phyloP scores from a whole-genome alignment of 805 yeast genomes.

The Cyberlindnera nakhonratchasimensis region DNA sequence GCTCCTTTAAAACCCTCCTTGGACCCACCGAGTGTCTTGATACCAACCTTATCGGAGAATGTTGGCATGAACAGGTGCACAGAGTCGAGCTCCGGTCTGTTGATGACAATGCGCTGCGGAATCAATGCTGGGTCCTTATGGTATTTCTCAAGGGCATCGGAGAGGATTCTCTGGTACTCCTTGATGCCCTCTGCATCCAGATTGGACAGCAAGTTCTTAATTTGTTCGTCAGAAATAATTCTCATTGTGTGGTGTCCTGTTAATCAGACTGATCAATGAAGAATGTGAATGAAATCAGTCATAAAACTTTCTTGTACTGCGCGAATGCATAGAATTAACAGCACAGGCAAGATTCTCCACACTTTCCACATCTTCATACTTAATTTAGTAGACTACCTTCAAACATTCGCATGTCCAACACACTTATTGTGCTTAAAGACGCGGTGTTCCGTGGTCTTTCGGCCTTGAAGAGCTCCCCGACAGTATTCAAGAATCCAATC shows the following conservation, averaged over 20 bases:
- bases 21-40: conserved; percentile 59
- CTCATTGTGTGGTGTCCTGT: conserved; percentile 30
- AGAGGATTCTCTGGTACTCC: conserved; percentile 36
- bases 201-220: conserved; percentile 27
- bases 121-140: conserved; percentile 41
- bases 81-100: conserved; percentile 34
- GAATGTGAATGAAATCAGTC: too few relatives aligned
- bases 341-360: too few relatives aligned
- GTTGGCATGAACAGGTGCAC: conserved; percentile 66
- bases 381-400: background rate
- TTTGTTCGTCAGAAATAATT: conserved; percentile 32
- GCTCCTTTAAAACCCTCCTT: conserved; percentile 57
- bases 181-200: conserved; percentile 30
- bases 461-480: conserved; percentile 8
- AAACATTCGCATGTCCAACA: conserved; percentile 15
- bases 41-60: conserved; percentile 51
- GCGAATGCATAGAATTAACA: too few relatives aligned
- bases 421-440: conserved; percentile 17
- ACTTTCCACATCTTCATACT: background rate
- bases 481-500: conserved; percentile 40
- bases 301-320: background rate
- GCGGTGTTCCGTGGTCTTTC: conserved; percentile 19
- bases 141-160: conserved; percentile 39
- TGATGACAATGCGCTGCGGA: conserved; percentile 52
- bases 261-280: too few relatives aligned